These are phyloP conservation scores for Apiospora aurea DNA, from an alignment of 2,329 filamentous ascomycete genomes.

Conservation along the genomic window DNA sequence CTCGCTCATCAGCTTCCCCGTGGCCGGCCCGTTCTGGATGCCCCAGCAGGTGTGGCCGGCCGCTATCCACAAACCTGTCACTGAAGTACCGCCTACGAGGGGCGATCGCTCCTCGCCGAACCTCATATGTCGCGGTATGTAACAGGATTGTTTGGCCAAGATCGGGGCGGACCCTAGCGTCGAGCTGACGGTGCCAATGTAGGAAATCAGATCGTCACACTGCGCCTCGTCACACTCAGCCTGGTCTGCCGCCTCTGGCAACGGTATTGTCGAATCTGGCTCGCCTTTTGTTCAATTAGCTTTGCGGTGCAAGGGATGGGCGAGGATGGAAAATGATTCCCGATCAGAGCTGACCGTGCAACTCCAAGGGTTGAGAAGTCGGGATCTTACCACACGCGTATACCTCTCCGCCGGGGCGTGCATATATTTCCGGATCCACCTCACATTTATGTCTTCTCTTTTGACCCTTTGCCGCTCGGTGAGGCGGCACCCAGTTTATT, in stretches of 20 bases:
- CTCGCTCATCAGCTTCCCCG: slow-evolving; percentile 81
- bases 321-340: neutral
- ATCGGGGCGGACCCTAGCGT: slow-evolving; percentile 73
- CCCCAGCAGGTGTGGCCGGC: slow-evolving; percentile 98
- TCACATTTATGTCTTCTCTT: slow-evolving; percentile 63
- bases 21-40: slow-evolving; percentile 93
- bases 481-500: slow-evolving; percentile 62
- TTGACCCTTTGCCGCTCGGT: slow-evolving; percentile 55
- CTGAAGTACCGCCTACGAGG: slow-evolving; percentile 77
- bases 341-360: neutral
- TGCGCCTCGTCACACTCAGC: slow-evolving; percentile 78
- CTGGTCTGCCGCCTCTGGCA: slow-evolving; percentile 77
- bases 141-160: slow-evolving; percentile 85
- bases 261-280: slow-evolving; percentile 75
- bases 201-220: slow-evolving; percentile 86
- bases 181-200: slow-evolving; percentile 72
- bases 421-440: slow-evolving; percentile 92
- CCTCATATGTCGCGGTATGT: slow-evolving; percentile 78
- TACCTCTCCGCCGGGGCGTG: slow-evolving; percentile 84
- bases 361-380: neutral
- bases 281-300: slow-evolving; percentile 58
- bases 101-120: slow-evolving; percentile 71
- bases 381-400: slow-evolving; percentile 80
- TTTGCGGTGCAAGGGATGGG: neutral
- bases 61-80: slow-evolving; percentile 80